Evolutionary conservation across 352 stramenopile species (phyloP), one percentile per base, ranked within the genome.

Genomic region (Phytopythium vexans): DNA sequence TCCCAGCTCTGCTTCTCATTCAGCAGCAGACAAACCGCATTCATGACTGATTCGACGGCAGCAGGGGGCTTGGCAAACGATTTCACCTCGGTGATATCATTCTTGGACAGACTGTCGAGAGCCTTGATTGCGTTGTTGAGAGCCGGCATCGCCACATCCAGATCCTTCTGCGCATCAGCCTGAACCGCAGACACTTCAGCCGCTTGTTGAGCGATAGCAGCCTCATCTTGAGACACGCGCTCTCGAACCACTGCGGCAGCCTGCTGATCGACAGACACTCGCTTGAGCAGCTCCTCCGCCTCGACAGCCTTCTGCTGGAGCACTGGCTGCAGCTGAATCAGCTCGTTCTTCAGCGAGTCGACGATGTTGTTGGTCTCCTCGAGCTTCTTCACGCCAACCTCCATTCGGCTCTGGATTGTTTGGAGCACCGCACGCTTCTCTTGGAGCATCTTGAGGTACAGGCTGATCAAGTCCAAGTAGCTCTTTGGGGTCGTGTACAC

Each of bases 401-500:
- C 72, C 81, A 98, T 97, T 48, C 94, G 80, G 41, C 64, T 88
- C 49, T 89, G 90, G 52, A 97, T 87, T 7, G 76, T 86, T 11
- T 97, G 79, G 5, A 96, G 68, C 16, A 89, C 68, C 0, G 64
- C 74, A 15, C 90, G 83, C 41, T 97, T 92, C 54, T 96, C 78
- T 14, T 89, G 72, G 3, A 98, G 76, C 88, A 98, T 96, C 43
- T 86, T 94, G 15, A 92, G 71, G 56, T 98, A 98, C 49, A 98
- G 62, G 10, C 87, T 74, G 58, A 98, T 98, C n/a, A 98, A 73
- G 62, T 98, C 95, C 21, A 98, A 58, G 58, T 98, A 98, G n/a
- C 71, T 94, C 60, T 98, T 98, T 0, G 95, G 95, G 3, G 95
- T 98, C n/a, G 91, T 98, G 74, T 98, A 98, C 45, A 98, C 90